Base-by-base conservation (phyloP, 2,329 filamentous ascomycete species). In the Orbilia oligospora region DNA sequence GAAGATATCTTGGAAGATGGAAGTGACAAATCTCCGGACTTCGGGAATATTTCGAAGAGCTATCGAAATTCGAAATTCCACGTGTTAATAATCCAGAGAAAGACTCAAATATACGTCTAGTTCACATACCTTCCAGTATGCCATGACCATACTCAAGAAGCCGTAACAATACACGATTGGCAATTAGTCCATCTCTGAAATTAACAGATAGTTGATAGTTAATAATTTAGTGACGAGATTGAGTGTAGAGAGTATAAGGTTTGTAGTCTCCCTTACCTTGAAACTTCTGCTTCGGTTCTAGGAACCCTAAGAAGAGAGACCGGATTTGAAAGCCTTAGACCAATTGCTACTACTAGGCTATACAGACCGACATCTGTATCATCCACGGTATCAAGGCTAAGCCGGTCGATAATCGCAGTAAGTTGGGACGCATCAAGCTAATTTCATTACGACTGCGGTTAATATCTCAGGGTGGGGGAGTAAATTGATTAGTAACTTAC, bases 341-440 rank as follows among this genome's bases (percentile, higher is more conserved):
- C 51, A 8, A 77, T 49, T 46, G 73, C 73, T 5, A 67, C 30
- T 9, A 77, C 27, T 20, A 77, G 48, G 16, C 66, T 67, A 16
- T 71, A 67, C 20, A 71, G 38, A 20, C 61, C 51, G 18, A 67
- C 41, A n/a, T 56, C 46, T 44, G 46, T 33, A 30, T 53, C 49
- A 30, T 16, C 55, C 14, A 20, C 12, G 33, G 33, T 24, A 20
- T 61, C 8, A 36, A 27, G 22, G 12, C 33, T n/a, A 16, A 46
- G 16, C 3, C 16, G 24, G 20, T 61, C 61, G 10, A 63, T 16
- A 48, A 71, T 24, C 44, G 12, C 18, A n/a, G 61, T 27, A 22
- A 73, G 27, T 44, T 67, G 38, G 5, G 24, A 5, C 8, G n/a
- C 14, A 20, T 66, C 49, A 20, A 76, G n/a, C 72, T 76, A 33